phyloP scores from a whole-genome alignment of 192 early-diverging fungal genomes.

The Linnemannia elongata region DNA sequence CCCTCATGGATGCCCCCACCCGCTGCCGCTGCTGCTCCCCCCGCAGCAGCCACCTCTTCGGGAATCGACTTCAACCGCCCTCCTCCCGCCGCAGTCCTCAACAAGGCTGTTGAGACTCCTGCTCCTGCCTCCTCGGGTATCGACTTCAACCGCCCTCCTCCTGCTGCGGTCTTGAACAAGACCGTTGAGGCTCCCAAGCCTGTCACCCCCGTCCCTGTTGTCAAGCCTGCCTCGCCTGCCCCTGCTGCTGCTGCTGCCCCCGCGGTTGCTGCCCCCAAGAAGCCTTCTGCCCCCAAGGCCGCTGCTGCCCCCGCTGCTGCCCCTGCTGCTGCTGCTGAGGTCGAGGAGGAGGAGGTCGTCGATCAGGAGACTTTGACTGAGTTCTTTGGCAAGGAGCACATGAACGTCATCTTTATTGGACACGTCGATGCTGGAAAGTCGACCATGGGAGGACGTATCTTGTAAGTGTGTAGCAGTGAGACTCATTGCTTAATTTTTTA shows the following conservation, averaged over 20 bases:
- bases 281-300: constrained; percentile 40
- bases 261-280: constrained; percentile 23
- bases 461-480: constrained; percentile 67
- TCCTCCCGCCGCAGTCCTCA: constrained; percentile 42
- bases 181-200: constrained; percentile 49
- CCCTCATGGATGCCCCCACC: constrained; percentile 68
- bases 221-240: constrained; percentile 36
- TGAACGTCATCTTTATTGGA: constrained; percentile 99
- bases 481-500: not conserved
- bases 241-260: constrained; percentile 31
- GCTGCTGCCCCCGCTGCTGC: constrained; percentile 45
- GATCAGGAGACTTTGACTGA: constrained; percentile 73
- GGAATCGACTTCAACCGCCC: constrained; percentile 46
- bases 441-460: constrained; percentile 97
- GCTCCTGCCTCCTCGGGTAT: constrained; percentile 23
- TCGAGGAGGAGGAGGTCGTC: constrained; percentile 67
- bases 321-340: constrained; percentile 48
- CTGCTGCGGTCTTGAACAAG: constrained; percentile 43
- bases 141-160: constrained; percentile 40
- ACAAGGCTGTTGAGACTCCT: constrained; percentile 28
- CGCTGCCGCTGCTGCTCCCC: constrained; percentile 60
- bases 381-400: constrained; percentile 91
- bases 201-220: constrained; percentile 33
- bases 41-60: constrained; percentile 36
- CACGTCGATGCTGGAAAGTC: constrained; percentile 99